These are phyloP conservation scores for Trichoderma aggressivum DNA, from an alignment of 2,329 filamentous ascomycete genomes.

Conservation along the genomic window DNA sequence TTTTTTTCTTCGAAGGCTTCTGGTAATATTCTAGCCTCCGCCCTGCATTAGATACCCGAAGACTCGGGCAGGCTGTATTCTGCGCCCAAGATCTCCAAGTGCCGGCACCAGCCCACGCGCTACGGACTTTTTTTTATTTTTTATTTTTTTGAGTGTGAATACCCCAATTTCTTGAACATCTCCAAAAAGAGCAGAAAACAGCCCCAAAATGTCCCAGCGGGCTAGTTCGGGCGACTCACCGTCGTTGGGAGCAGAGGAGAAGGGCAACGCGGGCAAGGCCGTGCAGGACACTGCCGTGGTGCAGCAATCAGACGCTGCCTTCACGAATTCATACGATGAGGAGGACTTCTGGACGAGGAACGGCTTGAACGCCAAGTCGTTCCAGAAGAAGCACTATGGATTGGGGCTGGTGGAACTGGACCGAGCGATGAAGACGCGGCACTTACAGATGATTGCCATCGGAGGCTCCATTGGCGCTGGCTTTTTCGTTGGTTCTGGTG, in stretches of 20 bases:
- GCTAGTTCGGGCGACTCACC: constrained; percentile 10
- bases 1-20: not conserved
- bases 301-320: not conserved
- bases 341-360: constrained; percentile 36
- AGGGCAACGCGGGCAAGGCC: not conserved
- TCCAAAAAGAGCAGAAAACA: not conserved
- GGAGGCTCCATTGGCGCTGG: constrained; percentile 60
- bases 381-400: constrained; percentile 34
- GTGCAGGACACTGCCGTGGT: not conserved
- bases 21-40: constrained; percentile 10
- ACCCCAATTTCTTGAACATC: not conserved
- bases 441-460: constrained; percentile 62
- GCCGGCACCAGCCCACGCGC: not conserved
- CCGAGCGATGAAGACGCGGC: constrained; percentile 52
- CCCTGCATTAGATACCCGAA: constrained; percentile 1
- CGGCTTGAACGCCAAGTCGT: constrained; percentile 36
- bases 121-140: not conserved
- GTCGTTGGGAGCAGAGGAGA: not conserved
- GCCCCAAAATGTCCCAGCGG: constrained; percentile 8
- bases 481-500: constrained; percentile 60
- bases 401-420: constrained; percentile 37
- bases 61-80: not conserved
- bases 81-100: constrained; percentile 1
- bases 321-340: constrained; percentile 24
- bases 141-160: not conserved